Conservation (phyloP, 257 asterid species). For the Primulina huaijiensis region DNA sequence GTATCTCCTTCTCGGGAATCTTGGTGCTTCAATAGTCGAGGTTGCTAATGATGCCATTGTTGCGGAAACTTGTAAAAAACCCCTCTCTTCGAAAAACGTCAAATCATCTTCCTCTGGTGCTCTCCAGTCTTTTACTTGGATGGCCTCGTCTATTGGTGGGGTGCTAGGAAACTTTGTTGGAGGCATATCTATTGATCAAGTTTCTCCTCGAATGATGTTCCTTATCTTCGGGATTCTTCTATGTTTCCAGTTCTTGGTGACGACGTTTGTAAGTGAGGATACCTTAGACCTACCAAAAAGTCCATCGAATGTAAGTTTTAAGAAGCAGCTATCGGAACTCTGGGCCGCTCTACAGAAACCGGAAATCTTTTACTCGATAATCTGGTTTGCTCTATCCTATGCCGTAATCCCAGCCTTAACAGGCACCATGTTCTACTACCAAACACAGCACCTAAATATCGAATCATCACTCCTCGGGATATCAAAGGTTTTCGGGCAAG, state of each 20-base stretch:
- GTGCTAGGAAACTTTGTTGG: conserved; percentile 76
- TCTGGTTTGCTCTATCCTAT: conserved; percentile 77
- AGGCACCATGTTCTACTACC: conserved; percentile 94
- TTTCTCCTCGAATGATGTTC: conserved; percentile 58
- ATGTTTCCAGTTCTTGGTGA: conserved; percentile 59
- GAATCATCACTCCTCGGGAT: conserved; percentile 80
- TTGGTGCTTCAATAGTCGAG: conserved; percentile 90
- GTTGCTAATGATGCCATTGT: conserved; percentile 98
- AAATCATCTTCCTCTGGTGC: conserved; percentile 59
- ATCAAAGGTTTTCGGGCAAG: conserved; percentile 93
- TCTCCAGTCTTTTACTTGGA: conserved; percentile 92
- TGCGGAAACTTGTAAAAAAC: conserved; percentile 72
- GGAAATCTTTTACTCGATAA: conserved; percentile 55
- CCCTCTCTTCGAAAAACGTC: conserved; percentile 37
- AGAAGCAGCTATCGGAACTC: conserved; percentile 62
- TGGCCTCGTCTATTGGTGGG: conserved; percentile 84
- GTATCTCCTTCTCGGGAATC: conserved; percentile 80
- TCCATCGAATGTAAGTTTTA: conserved; percentile 40
- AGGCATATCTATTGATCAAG: conserved; percentile 53
- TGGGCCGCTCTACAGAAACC: conserved; percentile 55
- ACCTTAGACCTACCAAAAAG: conserved; percentile 67
- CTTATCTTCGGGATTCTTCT: conserved; percentile 53
- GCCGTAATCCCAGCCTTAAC: conserved; percentile 79
- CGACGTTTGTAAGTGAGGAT: conserved; percentile 55
- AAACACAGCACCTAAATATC: conserved; percentile 73